phyloP scores from a whole-genome alignment of 2,329 filamentous ascomycete species.

The Chalara sp. region DNA sequence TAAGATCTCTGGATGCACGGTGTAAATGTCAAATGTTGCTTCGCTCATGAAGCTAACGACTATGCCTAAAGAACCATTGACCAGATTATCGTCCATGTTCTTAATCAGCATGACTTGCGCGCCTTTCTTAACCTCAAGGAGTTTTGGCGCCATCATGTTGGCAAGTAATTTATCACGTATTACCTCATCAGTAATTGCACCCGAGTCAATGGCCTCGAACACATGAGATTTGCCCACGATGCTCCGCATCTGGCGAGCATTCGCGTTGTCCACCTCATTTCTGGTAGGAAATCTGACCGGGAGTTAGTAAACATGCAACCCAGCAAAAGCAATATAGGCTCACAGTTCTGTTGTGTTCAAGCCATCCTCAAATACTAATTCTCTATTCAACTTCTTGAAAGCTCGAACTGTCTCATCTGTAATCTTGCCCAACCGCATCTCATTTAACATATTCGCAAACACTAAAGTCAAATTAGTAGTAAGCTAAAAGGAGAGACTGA shows the following conservation, averaged over 20 bases:
- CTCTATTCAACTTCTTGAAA: constrained; percentile 68
- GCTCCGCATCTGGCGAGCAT: constrained; percentile 63
- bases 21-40: constrained; percentile 50
- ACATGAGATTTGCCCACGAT: constrained; percentile 61
- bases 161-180: constrained; percentile 70
- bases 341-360: constrained; percentile 80
- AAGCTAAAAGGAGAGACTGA: constrained; percentile 17
- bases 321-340: constrained; percentile 3
- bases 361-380: constrained; percentile 65
- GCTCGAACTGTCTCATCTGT: constrained; percentile 66
- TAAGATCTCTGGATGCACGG: constrained; percentile 49
- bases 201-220: constrained; percentile 71
- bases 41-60: constrained; percentile 76
- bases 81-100: constrained; percentile 88
- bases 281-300: constrained; percentile 71
- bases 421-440: constrained; percentile 87
- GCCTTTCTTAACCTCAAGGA: constrained; percentile 76
- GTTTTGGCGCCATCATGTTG: constrained; percentile 89
- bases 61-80: constrained; percentile 89
- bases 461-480: constrained; percentile 37
- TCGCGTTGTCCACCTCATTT: constrained; percentile 81
- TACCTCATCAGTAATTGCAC: constrained; percentile 56
- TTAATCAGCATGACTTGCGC: constrained; percentile 99
- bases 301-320: constrained; percentile 15
- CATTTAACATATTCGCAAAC: constrained; percentile 93